Evolutionary conservation across 208 protist genomes (phyloP), one percentile per base, ranked within the genome.

Genomic region (Trypanosoma scelopori): DNA sequence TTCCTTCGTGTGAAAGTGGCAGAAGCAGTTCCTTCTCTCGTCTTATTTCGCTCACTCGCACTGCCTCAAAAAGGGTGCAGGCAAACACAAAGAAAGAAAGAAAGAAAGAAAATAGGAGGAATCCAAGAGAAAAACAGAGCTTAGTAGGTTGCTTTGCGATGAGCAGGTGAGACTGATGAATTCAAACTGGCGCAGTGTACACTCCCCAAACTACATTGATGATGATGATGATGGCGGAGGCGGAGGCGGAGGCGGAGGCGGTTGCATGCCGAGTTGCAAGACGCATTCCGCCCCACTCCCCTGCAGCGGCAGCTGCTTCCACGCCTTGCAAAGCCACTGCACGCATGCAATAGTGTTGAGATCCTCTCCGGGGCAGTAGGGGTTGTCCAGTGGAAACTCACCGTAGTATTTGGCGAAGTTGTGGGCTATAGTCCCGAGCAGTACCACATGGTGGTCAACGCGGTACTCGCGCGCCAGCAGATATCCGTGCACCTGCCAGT

Each of bases 361-460:
- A 58, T 95, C 87, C 63, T 95, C 87, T 32, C 87, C 90, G n/a
- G 71, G 56, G 47, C 86, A 95, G 63, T 89, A 95, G 9, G 90
- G 90, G 65, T 93, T 95, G 39, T 79, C 58, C 55, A 95, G 78
- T 15, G 90, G 84, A 60, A 80, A 80, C 42, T 79, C 65, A 12
- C 76, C 84, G 43, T 89, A 93, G 74, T 89, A 91, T 53, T 71
- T 78, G 27, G 78, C 77, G 71, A 85, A 92, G 58, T 81, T 82
- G 46, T 81, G 69, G 20, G 69, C 37, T 12, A 95, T 78, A 3
- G 81, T 91, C 12, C 71, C 73, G 18, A 56, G 28, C 0, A 92
- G 35, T 22, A 79, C 65, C 35, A 83, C 57, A 23, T 81, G 79
- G 61, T 79, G 65, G 13, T 76, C 68, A 15, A 66, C 76, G 7